A percentile compares a stretch with the other conserved stretches of the same genome.
Conservation (phyloP, 2,329 filamentous ascomycete genomes). For the Capronia americana region DNA sequence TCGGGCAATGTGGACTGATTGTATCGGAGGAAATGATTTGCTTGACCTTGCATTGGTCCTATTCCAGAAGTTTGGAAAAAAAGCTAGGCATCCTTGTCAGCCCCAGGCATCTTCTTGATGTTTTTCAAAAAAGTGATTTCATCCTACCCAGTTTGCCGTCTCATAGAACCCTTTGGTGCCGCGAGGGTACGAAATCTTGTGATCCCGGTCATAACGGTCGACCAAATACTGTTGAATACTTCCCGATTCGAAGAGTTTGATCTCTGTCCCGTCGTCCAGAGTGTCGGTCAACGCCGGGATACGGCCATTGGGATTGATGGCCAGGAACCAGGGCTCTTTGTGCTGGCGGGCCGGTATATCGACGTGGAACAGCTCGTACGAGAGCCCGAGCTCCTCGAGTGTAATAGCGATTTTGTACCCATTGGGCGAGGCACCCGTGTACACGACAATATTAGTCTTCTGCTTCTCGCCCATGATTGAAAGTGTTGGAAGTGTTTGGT, state of each 20-base stretch:
- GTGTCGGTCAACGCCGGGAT: conserved; percentile 86
- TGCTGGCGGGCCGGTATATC: conserved; percentile 57
- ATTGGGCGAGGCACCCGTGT: conserved; percentile 44
- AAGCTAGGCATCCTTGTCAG: no score
- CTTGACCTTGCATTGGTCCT: conserved; percentile 81
- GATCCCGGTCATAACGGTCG: conserved; percentile 78
- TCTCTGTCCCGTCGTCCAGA: conserved; percentile 67
- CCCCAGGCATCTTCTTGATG: no score
- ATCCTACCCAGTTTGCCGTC: no score
- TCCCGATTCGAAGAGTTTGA: conserved; percentile 81
- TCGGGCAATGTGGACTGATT: conserved; percentile 68
- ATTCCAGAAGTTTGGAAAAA: conserved; percentile 69
- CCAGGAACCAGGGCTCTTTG: conserved; percentile 86
- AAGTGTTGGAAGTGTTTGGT: background rate
- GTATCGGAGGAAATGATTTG: conserved; percentile 83
- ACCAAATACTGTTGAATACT: conserved; percentile 84
- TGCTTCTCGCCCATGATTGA: conserved; percentile 27
- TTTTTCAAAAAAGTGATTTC: no score
- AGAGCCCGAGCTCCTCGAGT: conserved; percentile 46
- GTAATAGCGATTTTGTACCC: conserved; percentile 48
- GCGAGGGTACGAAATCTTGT: conserved; percentile 79
- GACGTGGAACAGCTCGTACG: conserved; percentile 43
- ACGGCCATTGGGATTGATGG: conserved; percentile 89
- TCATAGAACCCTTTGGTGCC: conserved; percentile 78
- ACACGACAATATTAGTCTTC: conserved; percentile 44